Evolutionary conservation across 2,329 filamentous ascomycete genomes (phyloP), one percentile per base, ranked within the genome.

Genomic region (Lasiodiplodia theobromae): DNA sequence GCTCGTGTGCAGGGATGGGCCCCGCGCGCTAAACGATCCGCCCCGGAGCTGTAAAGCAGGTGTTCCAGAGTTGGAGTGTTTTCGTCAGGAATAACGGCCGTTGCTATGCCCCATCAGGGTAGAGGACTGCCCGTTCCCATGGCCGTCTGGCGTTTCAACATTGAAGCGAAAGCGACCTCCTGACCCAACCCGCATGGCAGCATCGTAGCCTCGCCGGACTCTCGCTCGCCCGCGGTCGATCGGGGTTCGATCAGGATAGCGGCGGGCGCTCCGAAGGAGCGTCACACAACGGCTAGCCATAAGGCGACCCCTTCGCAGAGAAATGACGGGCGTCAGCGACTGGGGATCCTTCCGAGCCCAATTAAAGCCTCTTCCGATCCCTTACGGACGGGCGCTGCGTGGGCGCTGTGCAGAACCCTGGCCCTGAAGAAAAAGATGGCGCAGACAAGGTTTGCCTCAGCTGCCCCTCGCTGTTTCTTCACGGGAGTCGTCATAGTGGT

Each of bases 51-150:
- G 60, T 44, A 54, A 67, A 60, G 65, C 25, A 60, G 56, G 34
- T 67, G 65, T 67, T 67, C 65, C 65, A 67, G 49, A 67, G 65
- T 67, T 52, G 54, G n/a, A 21, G 65, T 67, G 65, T 44, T 28
- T 67, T 67, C 65, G 44, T 67, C 53, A 40, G 44, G 65, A 60
- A 52, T 38, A 60, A 60, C 53, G 65, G 53, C 54, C 40, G 38
- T 23, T 11, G 25, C 54, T 58, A 58, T 52, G 34, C 53, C 44
- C 44, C 54, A 60, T 40, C 44, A 11, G 37, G 60, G 38, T 64
- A 64, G 25, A 18, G 25, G 21, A 66, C 37, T 25, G 38, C 52
- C 52, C 38, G 25, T 47, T 67, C 40, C 53, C 64, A 51, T 47
- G 37, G 58, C 58, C 44, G 12, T 37, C 47, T 38, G 60, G 23